Percentiles rank a stretch among this genome's conserved stretches.
Evolutionary conservation across 306 rosid genomes (phyloP).

Genomic region (Prinsepia uniflora): DNA sequence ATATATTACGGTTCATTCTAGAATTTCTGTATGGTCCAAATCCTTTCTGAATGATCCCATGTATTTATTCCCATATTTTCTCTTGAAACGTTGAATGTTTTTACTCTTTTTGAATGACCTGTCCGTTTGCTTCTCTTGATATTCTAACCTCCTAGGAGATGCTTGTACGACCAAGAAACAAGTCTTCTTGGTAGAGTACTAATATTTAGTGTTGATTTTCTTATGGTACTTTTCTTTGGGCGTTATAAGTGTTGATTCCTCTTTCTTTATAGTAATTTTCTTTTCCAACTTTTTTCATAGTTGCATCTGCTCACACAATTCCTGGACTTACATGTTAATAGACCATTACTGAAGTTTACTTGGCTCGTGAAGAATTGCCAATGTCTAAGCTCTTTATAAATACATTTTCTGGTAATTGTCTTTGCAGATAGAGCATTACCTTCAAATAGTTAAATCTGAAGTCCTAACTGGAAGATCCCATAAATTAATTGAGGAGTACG

Average conservation of each 20-base stretch:
- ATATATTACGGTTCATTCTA: not conserved
- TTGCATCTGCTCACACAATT: not conserved
- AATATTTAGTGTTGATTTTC: not conserved
- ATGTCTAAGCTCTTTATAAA: not conserved
- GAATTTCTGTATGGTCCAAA: not conserved
- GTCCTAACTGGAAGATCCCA: constrained; percentile 50
- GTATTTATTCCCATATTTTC: not conserved
- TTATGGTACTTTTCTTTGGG: not conserved
- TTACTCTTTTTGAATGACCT: not conserved
- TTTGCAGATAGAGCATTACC: constrained; percentile 92
- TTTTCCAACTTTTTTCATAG: not conserved
- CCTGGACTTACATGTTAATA: not conserved
- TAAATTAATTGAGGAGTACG: constrained; percentile 77
- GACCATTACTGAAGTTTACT: not conserved
- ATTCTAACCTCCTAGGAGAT: not conserved
- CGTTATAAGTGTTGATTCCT: not conserved
- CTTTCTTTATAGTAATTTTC: not conserved
- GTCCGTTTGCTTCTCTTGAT: not conserved
- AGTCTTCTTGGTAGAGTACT: not conserved
- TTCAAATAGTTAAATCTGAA: constrained; percentile 88
- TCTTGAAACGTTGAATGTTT: not conserved
- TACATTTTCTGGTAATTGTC: constrained; percentile 19
- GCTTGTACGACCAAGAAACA: not conserved
- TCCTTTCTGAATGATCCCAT: not conserved
- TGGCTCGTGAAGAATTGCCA: not conserved